Conservation (phyloP, 768 basidiomycete genomes). For the Lactarius hengduanensis region DNA sequence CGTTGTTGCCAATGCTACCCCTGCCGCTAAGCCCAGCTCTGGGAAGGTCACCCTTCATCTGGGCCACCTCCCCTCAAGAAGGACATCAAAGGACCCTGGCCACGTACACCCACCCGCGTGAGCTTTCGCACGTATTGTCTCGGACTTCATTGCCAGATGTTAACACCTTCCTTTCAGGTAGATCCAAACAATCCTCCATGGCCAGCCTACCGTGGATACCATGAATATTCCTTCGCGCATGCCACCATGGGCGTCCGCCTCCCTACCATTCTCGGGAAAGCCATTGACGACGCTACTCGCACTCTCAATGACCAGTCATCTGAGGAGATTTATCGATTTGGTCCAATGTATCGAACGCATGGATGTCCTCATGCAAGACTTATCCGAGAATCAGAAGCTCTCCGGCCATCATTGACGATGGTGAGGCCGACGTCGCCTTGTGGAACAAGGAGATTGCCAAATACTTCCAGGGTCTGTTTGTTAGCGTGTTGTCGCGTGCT, state of each 20-base stretch:
- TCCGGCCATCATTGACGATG: constrained; percentile 87
- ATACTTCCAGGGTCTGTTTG: constrained; percentile 75
- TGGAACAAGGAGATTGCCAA: constrained; percentile 99
- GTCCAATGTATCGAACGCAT: constrained; percentile 84
- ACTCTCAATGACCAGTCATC: constrained; percentile 84
- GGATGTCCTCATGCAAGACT: constrained; percentile 84
- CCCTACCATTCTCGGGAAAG: constrained; percentile 94
- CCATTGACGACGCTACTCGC: constrained; percentile 85
- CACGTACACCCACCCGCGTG: constrained; percentile 70
- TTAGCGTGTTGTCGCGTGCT: neutral
- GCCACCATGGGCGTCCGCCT: constrained; percentile 96
- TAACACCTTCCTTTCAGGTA: constrained; percentile 42
- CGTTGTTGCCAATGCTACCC: constrained; percentile 25
- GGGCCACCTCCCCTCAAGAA: constrained; percentile 71
- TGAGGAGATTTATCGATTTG: constrained; percentile 86
- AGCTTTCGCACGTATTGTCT: constrained; percentile 29
- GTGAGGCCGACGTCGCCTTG: constrained; percentile 86
- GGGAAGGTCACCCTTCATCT: constrained; percentile 64
- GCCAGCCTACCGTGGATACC: constrained; percentile 79
- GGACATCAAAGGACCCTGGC: constrained; percentile 69
- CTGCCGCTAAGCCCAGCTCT: constrained; percentile 29
- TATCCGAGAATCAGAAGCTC: constrained; percentile 79
- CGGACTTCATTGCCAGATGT: neutral
- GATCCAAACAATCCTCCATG: constrained; percentile 84
- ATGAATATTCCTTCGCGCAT: constrained; percentile 81